These are phyloP conservation scores for Colletotrichum musae DNA, from an alignment of 2,329 filamentous ascomycete species.

Conservation along the genomic window DNA sequence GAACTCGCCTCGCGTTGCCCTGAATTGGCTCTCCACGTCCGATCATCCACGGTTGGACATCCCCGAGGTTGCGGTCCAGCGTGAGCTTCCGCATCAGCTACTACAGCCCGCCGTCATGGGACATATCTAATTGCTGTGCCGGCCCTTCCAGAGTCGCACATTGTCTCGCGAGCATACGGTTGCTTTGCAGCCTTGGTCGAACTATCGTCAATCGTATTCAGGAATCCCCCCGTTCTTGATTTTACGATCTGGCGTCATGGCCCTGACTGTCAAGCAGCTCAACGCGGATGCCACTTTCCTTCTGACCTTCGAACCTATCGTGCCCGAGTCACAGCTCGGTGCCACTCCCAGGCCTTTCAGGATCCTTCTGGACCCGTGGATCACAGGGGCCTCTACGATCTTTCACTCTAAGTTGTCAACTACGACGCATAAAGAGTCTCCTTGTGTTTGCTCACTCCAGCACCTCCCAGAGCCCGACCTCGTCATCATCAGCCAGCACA, in stretches of 20 bases:
- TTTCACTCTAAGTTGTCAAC: conserved; percentile 73
- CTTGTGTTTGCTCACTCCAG: conserved; percentile 68
- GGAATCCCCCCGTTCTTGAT: neutral
- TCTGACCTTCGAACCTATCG: conserved; percentile 71
- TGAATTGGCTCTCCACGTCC: conserved; percentile 22
- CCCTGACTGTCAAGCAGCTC: conserved; percentile 73
- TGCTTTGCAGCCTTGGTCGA: conserved; percentile 7
- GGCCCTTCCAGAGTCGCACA: neutral
- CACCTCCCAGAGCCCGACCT: conserved; percentile 61
- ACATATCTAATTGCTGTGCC: conserved; percentile 21
- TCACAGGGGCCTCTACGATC: conserved; percentile 72
- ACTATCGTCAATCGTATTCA: neutral
- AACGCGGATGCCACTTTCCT: conserved; percentile 77
- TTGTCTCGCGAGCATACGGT: neutral
- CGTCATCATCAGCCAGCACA: conserved; percentile 62
- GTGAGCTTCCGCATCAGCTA: conserved; percentile 7
- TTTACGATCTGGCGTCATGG: conserved; percentile 60
- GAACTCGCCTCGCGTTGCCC: conserved; percentile 37
- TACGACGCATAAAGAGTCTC: conserved; percentile 67
- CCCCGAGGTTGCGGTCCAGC: conserved; percentile 26
- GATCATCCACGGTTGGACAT: conserved; percentile 26
- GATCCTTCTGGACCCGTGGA: conserved; percentile 81
- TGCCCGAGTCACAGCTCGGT: conserved; percentile 54
- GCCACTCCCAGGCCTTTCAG: conserved; percentile 68
- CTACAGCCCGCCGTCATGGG: conserved; percentile 24